Conservation (phyloP, 2,329 filamentous ascomycete species). For the Aquanectria penicillioides region DNA sequence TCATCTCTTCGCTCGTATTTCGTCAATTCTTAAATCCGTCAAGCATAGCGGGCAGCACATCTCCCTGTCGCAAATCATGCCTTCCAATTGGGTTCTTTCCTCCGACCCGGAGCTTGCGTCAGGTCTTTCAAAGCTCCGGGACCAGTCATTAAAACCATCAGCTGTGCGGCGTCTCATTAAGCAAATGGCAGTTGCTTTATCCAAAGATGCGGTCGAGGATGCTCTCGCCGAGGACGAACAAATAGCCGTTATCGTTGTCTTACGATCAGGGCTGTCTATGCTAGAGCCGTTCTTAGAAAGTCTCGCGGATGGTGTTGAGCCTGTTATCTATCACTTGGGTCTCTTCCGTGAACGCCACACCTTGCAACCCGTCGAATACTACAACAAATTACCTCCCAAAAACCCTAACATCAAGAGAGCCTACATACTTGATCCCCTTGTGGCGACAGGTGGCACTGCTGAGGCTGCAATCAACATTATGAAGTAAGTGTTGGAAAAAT, state of each 20-base stretch:
- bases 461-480: slow-evolving; percentile 73
- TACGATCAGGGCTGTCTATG: slow-evolving; percentile 52
- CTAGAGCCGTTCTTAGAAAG: slow-evolving; percentile 46
- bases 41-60: too few relatives aligned
- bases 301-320: slow-evolving; percentile 38
- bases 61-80: too few relatives aligned
- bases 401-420: slow-evolving; percentile 57
- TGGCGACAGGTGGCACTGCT: slow-evolving; percentile 74
- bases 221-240: slow-evolving; percentile 49
- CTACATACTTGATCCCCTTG: slow-evolving; percentile 73
- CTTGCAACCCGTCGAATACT: slow-evolving; percentile 74
- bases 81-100: too few relatives aligned
- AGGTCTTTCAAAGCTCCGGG: too few relatives aligned
- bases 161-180: too few relatives aligned
- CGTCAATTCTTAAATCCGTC: too few relatives aligned
- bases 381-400: slow-evolving; percentile 69
- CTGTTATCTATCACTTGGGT: slow-evolving; percentile 69
- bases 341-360: slow-evolving; percentile 53
- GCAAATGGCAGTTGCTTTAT: too few relatives aligned
- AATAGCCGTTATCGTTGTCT: too few relatives aligned
- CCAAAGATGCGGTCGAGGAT: slow-evolving; percentile 53
- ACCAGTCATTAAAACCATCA: too few relatives aligned
- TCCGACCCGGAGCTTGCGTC: too few relatives aligned
- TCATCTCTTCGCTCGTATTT: too few relatives aligned
- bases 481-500: slow-evolving; percentile 34